phyloP scores from a whole-genome alignment of 2,329 filamentous ascomycete genomes.

The Colletotrichum euphorbiae region DNA sequence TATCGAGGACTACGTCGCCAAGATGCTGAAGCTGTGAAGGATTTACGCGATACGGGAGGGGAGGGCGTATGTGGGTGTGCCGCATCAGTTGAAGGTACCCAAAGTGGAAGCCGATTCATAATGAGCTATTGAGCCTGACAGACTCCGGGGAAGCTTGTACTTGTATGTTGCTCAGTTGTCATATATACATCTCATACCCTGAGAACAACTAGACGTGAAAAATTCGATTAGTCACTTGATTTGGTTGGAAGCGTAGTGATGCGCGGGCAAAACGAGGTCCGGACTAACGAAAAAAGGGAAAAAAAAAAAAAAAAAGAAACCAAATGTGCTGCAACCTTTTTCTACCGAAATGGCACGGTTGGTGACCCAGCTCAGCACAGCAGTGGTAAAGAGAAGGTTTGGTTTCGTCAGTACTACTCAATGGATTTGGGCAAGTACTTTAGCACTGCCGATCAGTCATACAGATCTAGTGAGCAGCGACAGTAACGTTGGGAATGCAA shows the following conservation, averaged over 20 bases:
- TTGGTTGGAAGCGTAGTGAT: background rate
- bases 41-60: background rate
- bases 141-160: slow-evolving; percentile 48
- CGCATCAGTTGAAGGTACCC: slow-evolving; percentile 16
- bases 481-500: too few relatives aligned
- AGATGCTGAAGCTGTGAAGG: slow-evolving; percentile 82
- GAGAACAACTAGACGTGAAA: slow-evolving; percentile 30
- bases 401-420: too few relatives aligned
- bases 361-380: too few relatives aligned
- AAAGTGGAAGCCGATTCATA: slow-evolving; percentile 21
- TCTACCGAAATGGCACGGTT: too few relatives aligned
- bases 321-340: too few relatives aligned
- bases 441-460: too few relatives aligned
- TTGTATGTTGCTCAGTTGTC: slow-evolving; percentile 54
- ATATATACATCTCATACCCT: slow-evolving; percentile 49
- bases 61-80: slow-evolving; percentile 10
- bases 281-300: too few relatives aligned
- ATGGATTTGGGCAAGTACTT: too few relatives aligned
- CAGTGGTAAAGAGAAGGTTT: too few relatives aligned
- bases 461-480: too few relatives aligned
- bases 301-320: too few relatives aligned
- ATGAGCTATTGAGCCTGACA: slow-evolving; percentile 33
- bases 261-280: too few relatives aligned
- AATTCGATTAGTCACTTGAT: background rate
- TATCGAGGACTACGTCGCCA: slow-evolving; percentile 89